Conservation (phyloP, 2,329 filamentous ascomycete species). For the Clarireedia sp. region DNA sequence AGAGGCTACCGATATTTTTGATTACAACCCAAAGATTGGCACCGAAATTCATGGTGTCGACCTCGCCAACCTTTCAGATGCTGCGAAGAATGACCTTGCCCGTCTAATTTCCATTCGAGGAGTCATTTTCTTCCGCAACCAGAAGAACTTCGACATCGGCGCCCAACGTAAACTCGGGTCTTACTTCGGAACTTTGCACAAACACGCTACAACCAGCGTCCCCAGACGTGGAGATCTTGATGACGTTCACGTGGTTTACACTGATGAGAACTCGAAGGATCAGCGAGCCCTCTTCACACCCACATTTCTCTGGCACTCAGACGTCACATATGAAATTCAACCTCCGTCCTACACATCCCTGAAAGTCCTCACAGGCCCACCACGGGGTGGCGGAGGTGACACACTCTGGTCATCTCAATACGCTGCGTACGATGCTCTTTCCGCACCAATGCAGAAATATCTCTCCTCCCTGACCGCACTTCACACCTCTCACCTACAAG, state of each 20-base stretch:
- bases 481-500: slow-evolving; percentile 47
- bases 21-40: slow-evolving; percentile 39
- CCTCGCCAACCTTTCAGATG: slow-evolving; percentile 36
- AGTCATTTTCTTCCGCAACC: slow-evolving; percentile 50
- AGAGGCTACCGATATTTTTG: slow-evolving; percentile 45
- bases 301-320: slow-evolving; percentile 36
- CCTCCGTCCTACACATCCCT: slow-evolving; percentile 50
- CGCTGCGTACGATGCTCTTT: slow-evolving; percentile 49
- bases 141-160: slow-evolving; percentile 46
- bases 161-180: slow-evolving; percentile 42
- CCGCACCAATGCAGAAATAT: slow-evolving; percentile 47
- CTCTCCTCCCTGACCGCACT: slow-evolving; percentile 48
- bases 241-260: slow-evolving; percentile 49
- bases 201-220: slow-evolving; percentile 46
- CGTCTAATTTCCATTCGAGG: slow-evolving; percentile 44
- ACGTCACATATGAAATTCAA: slow-evolving; percentile 50
- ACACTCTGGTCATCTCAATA: slow-evolving; percentile 52
- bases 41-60: slow-evolving; percentile 34
- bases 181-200: slow-evolving; percentile 46
- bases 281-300: slow-evolving; percentile 47
- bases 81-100: slow-evolving; percentile 44
- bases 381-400: slow-evolving; percentile 47
- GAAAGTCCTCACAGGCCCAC: slow-evolving; percentile 45
- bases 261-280: slow-evolving; percentile 43
- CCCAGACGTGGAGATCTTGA: slow-evolving; percentile 42